Evolutionary conservation across 108 stramenopile species (phyloP).

Genomic region (Skeletonema marinoi): DNA sequence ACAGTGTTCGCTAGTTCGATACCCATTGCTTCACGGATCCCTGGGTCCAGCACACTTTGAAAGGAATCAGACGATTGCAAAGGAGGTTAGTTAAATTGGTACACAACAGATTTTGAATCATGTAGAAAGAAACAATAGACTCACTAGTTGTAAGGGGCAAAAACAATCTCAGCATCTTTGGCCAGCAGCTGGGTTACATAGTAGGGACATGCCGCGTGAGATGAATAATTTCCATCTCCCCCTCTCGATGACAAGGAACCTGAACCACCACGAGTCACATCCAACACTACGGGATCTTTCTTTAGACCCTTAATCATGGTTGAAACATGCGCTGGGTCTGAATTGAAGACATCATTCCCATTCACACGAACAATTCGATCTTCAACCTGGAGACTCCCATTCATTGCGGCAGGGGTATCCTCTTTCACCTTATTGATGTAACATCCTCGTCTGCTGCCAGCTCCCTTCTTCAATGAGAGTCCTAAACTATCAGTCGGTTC

Average conservation of each 20-base stretch:
- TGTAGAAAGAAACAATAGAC: slow-evolving; percentile 17
- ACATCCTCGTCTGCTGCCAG: slow-evolving; percentile 27
- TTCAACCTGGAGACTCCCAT: slow-evolving; percentile 43
- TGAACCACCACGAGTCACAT: slow-evolving; percentile 41
- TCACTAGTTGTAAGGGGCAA: slow-evolving; percentile 95
- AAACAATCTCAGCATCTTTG: slow-evolving; percentile 84
- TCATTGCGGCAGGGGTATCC: slow-evolving; percentile 32
- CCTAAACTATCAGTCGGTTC: slow-evolving; percentile 51
- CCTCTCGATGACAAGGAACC: slow-evolving; percentile 9
- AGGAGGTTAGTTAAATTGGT: background rate
- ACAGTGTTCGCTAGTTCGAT: slow-evolving; percentile 71
- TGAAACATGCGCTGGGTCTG: slow-evolving; percentile 22
- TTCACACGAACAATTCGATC: slow-evolving; percentile 67
- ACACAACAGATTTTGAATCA: background rate
- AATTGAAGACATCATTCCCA: slow-evolving; percentile 37
- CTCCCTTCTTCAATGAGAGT: slow-evolving; percentile 24
- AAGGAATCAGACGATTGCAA: background rate
- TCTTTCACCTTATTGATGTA: slow-evolving; percentile 19
- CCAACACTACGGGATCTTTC: slow-evolving; percentile 57
- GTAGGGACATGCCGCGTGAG: slow-evolving; percentile 85
- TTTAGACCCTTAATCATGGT: slow-evolving; percentile 17
- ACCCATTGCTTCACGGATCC: slow-evolving; percentile 67
- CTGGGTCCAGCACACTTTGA: slow-evolving; percentile 72
- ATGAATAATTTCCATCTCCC: slow-evolving; percentile 48
- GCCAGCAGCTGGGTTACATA: slow-evolving; percentile 71